Evolutionary conservation across 78 protist genomes (phyloP).

Genomic region (Dictyostelium intermedium): DNA sequence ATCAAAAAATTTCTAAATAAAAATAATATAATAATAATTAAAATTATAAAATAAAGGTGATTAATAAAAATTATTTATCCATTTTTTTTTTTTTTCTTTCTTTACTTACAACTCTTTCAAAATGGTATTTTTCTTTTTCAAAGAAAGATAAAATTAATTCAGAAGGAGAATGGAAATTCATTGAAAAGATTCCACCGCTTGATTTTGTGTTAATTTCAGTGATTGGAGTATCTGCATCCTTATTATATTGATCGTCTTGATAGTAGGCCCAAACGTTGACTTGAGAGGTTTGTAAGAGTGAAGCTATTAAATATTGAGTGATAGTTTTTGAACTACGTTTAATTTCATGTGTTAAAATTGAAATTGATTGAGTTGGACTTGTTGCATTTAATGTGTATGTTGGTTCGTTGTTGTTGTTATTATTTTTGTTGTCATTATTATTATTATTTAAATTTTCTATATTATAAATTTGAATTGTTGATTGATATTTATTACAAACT

Average conservation of each 20-base stretch:
- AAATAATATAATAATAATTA: not conserved
- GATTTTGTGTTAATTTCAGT: not conserved
- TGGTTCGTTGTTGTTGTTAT: not conserved
- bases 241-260: conserved; percentile 15
- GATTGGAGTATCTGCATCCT: not conserved
- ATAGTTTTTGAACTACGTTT: not conserved
- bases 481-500: not conserved
- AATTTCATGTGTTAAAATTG: not conserved
- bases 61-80: not conserved
- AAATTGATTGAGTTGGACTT: not conserved
- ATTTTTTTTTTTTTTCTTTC: not conserved
- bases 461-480: not conserved
- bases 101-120: conserved; percentile 12
- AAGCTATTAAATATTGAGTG: not conserved
- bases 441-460: not conserved
- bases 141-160: not conserved
- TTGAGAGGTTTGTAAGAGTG: not conserved
- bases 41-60: not conserved
- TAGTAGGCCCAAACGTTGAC: not conserved
- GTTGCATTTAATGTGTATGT: not conserved
- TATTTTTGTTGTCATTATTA: too few relatives aligned
- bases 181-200: not conserved
- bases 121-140: not conserved
- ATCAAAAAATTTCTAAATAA: conserved; percentile 16
- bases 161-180: not conserved